These are phyloP conservation scores for Gliomastix tumulicola DNA, from an alignment of 2,329 filamentous ascomycete genomes.

Conservation along the genomic window DNA sequence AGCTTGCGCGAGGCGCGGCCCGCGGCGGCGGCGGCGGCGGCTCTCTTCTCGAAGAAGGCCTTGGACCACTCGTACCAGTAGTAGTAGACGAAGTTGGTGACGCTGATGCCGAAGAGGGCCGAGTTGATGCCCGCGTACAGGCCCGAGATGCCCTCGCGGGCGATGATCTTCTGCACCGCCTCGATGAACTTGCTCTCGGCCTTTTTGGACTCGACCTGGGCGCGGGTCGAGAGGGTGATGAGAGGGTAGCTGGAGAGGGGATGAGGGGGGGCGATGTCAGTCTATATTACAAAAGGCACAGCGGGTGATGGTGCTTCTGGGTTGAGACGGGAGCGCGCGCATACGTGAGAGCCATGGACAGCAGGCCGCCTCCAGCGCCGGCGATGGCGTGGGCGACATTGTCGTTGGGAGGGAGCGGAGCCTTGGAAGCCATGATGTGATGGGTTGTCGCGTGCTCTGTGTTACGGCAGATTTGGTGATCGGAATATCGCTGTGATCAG, in stretches of 20 bases:
- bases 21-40: slow-evolving; percentile 63
- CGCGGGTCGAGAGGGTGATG: slow-evolving; percentile 93
- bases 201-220: slow-evolving; percentile 94
- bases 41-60: slow-evolving; percentile 75
- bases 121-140: slow-evolving; percentile 92
- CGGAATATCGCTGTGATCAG: no score
- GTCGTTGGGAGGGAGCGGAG: slow-evolving; percentile 77
- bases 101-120: slow-evolving; percentile 92
- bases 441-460: no score
- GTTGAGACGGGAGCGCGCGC: no score
- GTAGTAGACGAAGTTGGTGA: slow-evolving; percentile 99
- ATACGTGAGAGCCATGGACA: slow-evolving; percentile 94
- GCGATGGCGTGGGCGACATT: slow-evolving; percentile 94
- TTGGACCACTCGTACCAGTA: slow-evolving; percentile 99
- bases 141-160: slow-evolving; percentile 81
- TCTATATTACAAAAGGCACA: slow-evolving; percentile 2
- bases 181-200: slow-evolving; percentile 78
- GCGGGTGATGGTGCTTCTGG: neutral
- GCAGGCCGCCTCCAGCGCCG: slow-evolving; percentile 84
- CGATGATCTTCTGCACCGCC: slow-evolving; percentile 78
- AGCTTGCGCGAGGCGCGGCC: slow-evolving; percentile 74
- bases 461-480: no score
- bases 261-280: slow-evolving; percentile 1
- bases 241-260: slow-evolving; percentile 77
- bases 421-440: slow-evolving; percentile 38